phyloP scores from a whole-genome alignment of 305 asterid genomes.

The Lippia alba region DNA sequence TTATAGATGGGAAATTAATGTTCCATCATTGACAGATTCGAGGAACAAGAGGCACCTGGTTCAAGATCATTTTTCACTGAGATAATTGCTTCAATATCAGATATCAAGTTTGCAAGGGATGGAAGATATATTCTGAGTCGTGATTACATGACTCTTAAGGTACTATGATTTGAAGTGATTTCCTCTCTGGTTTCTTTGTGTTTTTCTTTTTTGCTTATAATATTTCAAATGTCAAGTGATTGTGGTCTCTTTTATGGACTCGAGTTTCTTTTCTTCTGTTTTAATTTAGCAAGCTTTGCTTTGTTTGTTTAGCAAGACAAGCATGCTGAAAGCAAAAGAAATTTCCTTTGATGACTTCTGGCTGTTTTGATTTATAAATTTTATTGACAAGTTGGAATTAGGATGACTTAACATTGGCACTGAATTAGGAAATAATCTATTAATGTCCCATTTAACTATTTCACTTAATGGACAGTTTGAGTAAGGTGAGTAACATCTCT shows the following conservation, averaged over 20 bases:
- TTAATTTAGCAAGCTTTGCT: constrained; percentile 8
- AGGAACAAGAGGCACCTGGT: constrained; percentile 96
- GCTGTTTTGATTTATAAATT: constrained; percentile 19
- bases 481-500: constrained; percentile 13
- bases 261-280: not conserved
- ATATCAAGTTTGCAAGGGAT: constrained; percentile 91
- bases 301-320: too few relatives aligned
- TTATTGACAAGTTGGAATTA: constrained; percentile 14
- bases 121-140: constrained; percentile 96
- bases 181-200: constrained; percentile 23
- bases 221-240: constrained; percentile 17
- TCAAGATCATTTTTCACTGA: constrained; percentile 98
- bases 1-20: constrained; percentile 34
- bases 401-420: constrained; percentile 1
- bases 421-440: constrained; percentile 25
- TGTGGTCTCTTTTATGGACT: constrained; percentile 24
- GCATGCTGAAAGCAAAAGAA: too few relatives aligned
- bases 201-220: not conserved
- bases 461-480: constrained; percentile 3
- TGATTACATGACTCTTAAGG: constrained; percentile 99
- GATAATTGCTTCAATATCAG: constrained; percentile 98
- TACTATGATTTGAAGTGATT: constrained; percentile 36
- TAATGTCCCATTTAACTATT: constrained; percentile 9
- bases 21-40: constrained; percentile 68
- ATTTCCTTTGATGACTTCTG: constrained; percentile 28